Conservation (phyloP, 2,329 filamentous ascomycete species). For the Stachybotrys elegans region DNA sequence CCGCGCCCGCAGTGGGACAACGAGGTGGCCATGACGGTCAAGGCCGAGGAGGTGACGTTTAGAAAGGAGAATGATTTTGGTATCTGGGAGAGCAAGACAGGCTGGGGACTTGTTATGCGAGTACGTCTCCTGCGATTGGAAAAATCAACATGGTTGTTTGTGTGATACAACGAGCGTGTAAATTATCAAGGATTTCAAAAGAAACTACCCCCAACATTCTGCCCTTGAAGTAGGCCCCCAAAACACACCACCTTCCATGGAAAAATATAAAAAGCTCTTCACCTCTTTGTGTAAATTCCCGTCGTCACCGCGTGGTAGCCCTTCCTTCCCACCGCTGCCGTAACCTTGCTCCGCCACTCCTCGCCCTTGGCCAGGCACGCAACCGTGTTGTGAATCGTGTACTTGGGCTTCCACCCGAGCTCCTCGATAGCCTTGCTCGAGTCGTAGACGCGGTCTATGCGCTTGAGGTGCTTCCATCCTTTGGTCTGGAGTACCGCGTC, state of each 20-base stretch:
- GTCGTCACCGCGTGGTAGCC: slow-evolving; percentile 38
- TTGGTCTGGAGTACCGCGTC: slow-evolving; percentile 22
- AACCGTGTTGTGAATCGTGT: slow-evolving; percentile 32
- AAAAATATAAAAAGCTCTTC: slow-evolving; percentile 9
- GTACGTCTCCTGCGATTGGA: slow-evolving; percentile 17
- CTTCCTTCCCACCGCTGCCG: slow-evolving; percentile 32
- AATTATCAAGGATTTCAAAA: too few species aligned
- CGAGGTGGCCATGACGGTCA: slow-evolving; percentile 33
- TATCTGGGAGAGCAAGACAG: slow-evolving; percentile 44
- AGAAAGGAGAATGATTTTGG: slow-evolving; percentile 46
- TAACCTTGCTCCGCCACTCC: slow-evolving; percentile 34
- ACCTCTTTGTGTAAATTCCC: slow-evolving; percentile 36
- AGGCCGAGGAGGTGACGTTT: slow-evolving; percentile 44
- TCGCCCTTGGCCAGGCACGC: slow-evolving; percentile 27
- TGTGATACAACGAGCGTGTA: too few species aligned
- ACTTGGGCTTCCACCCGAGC: slow-evolving; percentile 36
- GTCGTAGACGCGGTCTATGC: slow-evolving; percentile 42
- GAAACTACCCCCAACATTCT: too few species aligned
- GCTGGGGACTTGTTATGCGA: slow-evolving; percentile 43
- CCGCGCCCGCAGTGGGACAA: slow-evolving; percentile 11
- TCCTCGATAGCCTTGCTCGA: slow-evolving; percentile 34
- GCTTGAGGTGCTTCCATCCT: slow-evolving; percentile 30
- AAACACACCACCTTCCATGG: too few species aligned
- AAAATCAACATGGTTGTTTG: too few species aligned
- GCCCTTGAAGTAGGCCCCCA: too few species aligned